These are phyloP conservation scores for Camellia japonica DNA, from an alignment of 148 eudicot species.

Conservation along the genomic window DNA sequence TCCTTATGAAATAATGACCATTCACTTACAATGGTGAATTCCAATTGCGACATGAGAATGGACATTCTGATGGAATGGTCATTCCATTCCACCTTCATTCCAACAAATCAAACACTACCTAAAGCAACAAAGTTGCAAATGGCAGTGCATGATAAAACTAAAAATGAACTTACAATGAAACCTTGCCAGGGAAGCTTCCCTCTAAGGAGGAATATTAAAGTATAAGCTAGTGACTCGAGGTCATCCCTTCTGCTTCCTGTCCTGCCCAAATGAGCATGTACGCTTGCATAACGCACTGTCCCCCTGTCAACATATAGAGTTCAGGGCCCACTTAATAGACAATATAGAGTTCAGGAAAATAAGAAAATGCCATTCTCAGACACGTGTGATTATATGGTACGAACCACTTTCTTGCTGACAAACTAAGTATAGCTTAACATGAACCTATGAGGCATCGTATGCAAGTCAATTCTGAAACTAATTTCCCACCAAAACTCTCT, in stretches of 20 bases:
- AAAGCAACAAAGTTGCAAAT: neutral
- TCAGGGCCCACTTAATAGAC: neutral
- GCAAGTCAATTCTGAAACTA: neutral
- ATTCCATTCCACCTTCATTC: too few relatives aligned
- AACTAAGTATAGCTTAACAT: neutral
- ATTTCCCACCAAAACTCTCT: neutral
- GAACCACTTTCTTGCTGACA: neutral
- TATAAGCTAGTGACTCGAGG: slow-evolving; percentile 54
- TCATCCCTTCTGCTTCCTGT: slow-evolving; percentile 60
- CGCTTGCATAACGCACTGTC: slow-evolving; percentile 56
- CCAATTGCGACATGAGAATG: too few relatives aligned
- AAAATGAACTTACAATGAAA: slow-evolving; percentile 29
- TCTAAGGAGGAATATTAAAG: slow-evolving; percentile 44
- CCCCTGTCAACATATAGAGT: slow-evolving; percentile 31
- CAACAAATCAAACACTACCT: too few relatives aligned
- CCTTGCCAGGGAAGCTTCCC: slow-evolving; percentile 64
- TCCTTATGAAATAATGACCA: too few relatives aligned
- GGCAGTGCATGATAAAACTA: neutral
- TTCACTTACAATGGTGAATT: too few relatives aligned
- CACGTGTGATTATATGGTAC: neutral
- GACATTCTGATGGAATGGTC: too few relatives aligned
- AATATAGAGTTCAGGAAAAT: neutral
- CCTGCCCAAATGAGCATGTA: slow-evolving; percentile 59
- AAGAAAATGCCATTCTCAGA: slow-evolving; percentile 3
- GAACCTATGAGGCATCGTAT: neutral